Conservation (phyloP, 2,329 filamentous ascomycete genomes). For the Hymenoscyphus albidus region DNA sequence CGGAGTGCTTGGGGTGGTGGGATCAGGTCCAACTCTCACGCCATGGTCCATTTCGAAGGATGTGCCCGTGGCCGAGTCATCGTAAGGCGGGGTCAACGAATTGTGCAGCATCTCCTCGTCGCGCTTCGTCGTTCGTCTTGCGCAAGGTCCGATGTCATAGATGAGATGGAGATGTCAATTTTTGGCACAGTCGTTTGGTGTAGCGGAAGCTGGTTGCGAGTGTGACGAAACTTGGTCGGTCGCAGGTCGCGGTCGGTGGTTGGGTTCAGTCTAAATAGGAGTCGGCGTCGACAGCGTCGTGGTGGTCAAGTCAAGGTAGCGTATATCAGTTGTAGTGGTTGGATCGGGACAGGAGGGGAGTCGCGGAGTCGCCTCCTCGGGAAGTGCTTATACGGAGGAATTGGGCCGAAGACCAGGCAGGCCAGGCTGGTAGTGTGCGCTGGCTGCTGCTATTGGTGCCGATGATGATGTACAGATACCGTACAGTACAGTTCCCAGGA, state of each 20-base stretch:
- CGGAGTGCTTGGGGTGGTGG: neutral
- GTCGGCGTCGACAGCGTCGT: neutral
- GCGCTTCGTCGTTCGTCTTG: constrained; percentile 19
- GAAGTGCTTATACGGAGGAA: neutral
- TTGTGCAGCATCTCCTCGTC: constrained; percentile 28
- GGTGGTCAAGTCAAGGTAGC: neutral
- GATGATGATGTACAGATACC: constrained; percentile 8
- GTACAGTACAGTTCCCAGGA: neutral
- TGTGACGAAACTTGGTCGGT: neutral
- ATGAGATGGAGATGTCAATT: constrained; percentile 14
- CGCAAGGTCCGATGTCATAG: constrained; percentile 20
- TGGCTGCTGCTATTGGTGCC: constrained; percentile 1
- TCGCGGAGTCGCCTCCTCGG: neutral
- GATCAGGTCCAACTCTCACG: constrained; percentile 8
- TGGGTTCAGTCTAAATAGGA: neutral
- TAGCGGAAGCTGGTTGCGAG: constrained; percentile 10
- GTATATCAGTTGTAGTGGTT: neutral
- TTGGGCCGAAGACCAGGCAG: neutral
- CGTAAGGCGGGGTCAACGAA: constrained; percentile 27
- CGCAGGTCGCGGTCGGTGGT: neutral
- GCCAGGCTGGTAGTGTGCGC: neutral
- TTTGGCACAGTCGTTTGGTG: constrained; percentile 11
- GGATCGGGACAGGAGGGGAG: neutral
- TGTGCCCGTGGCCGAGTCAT: constrained; percentile 19
- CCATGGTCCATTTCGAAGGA: constrained; percentile 17